Conservation (phyloP, 768 basidiomycete genomes). For the Termitomyces titanicus region DNA sequence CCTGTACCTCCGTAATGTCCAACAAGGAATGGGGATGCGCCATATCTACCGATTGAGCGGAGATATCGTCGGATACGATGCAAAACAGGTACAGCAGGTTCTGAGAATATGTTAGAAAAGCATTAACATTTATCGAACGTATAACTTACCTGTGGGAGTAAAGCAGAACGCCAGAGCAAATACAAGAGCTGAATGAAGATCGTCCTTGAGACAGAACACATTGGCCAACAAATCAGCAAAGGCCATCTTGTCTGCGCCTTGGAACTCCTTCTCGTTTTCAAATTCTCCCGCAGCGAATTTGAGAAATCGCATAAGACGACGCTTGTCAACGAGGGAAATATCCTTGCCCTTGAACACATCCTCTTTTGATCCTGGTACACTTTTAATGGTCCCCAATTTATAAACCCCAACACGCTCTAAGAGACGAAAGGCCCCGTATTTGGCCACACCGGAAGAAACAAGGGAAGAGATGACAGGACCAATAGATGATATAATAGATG, state of each 20-base stretch:
- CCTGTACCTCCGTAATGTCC: constrained; percentile 94
- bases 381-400: constrained; percentile 43
- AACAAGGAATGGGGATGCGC: constrained; percentile 78
- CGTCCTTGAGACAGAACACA: constrained; percentile 57
- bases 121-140: background rate
- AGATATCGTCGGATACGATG: constrained; percentile 71
- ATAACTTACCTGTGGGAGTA: constrained; percentile 49
- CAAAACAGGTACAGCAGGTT: constrained; percentile 63
- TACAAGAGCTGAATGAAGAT: constrained; percentile 57
- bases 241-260: constrained; percentile 48
- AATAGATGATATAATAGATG: constrained; percentile 73
- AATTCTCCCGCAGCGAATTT: constrained; percentile 78
- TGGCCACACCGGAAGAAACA: constrained; percentile 77
- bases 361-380: constrained; percentile 88
- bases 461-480: constrained; percentile 80
- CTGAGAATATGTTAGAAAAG: constrained; percentile 32
- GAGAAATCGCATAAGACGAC: constrained; percentile 89
- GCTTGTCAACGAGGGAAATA: constrained; percentile 78
- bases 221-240: constrained; percentile 65
- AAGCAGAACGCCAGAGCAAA: constrained; percentile 78
- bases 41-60: constrained; percentile 81
- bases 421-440: constrained; percentile 88
- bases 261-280: constrained; percentile 56
- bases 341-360: constrained; percentile 85
- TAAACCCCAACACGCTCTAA: constrained; percentile 69